Percentiles rank a stretch among this genome's conserved stretches.
These are phyloP conservation scores for Phytophthora ramorum DNA, from an alignment of 352 stramenopile species.

Conservation along the genomic window DNA sequence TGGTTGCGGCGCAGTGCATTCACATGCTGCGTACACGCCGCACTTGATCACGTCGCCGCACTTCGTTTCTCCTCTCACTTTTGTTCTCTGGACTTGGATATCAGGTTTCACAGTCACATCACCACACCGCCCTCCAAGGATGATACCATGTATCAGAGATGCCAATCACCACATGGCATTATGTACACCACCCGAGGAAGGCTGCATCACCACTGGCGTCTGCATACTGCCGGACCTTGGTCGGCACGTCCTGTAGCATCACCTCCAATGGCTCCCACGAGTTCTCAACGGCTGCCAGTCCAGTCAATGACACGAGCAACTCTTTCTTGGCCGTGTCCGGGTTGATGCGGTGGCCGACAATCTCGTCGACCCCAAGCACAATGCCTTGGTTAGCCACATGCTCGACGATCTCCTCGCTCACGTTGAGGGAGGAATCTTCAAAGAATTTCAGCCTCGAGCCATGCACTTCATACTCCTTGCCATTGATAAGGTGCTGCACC, in stretches of 20 bases:
- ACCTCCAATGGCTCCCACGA: slow-evolving; percentile 15
- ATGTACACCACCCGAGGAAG: slow-evolving; percentile 2
- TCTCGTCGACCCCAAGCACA: slow-evolving; percentile 8
- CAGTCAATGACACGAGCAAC: slow-evolving; percentile 12
- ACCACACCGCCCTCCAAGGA: background rate
- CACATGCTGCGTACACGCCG: background rate
- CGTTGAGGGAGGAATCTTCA: slow-evolving; percentile 11
- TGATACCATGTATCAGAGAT: background rate
- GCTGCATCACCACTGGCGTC: background rate
- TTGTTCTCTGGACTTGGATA: slow-evolving; percentile 2
- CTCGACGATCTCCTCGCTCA: slow-evolving; percentile 23
- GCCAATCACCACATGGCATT: background rate
- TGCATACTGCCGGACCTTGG: slow-evolving; percentile 9
- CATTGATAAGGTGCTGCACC: slow-evolving; percentile 21
- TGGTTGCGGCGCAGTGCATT: background rate
- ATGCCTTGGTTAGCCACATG: slow-evolving; percentile 24
- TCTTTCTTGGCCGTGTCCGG: slow-evolving; percentile 1
- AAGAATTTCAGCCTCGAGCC: slow-evolving; percentile 24
- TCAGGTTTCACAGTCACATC: slow-evolving; percentile 7
- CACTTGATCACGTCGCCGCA: background rate
- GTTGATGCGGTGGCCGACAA: slow-evolving; percentile 14
- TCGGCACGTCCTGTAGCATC: slow-evolving; percentile 4
- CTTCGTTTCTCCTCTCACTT: background rate
- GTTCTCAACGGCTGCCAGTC: slow-evolving; percentile 13
- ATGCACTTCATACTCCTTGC: slow-evolving; percentile 20